Conservation (phyloP, 371 early-diverging fungal genomes). For the Funneliformis caledonium region DNA sequence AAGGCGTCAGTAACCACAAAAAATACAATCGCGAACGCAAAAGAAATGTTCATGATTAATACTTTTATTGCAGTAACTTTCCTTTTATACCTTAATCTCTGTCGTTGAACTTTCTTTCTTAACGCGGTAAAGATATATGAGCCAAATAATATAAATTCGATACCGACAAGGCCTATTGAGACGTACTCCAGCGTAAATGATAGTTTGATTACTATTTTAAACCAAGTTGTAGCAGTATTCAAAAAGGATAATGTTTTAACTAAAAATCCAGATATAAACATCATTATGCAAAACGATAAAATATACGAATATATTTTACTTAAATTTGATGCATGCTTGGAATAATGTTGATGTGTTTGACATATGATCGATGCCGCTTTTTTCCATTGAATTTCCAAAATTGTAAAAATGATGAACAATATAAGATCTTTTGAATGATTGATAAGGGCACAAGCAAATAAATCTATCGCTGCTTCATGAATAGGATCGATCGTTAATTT, state of each 20-base stretch:
- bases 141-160: not conserved
- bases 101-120: not conserved
- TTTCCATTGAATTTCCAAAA: not conserved
- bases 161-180: not conserved
- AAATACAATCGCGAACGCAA: not conserved
- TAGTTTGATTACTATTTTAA: not conserved
- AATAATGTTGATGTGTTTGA: not conserved
- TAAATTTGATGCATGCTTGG: not conserved
- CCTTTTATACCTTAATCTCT: not conserved
- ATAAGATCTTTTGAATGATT: not conserved
- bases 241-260: not conserved
- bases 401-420: not conserved
- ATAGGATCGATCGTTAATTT: not conserved
- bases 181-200: not conserved
- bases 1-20: not conserved
- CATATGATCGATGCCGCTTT: not conserved
- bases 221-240: not conserved
- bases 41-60: not conserved
- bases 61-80: not conserved
- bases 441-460: not conserved
- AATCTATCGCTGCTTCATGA: not conserved
- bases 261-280: not conserved
- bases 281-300: not conserved
- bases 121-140: not conserved
- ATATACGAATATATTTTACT: not conserved